Base-by-base conservation (phyloP, 495 filamentous ascomycete species). In the Jackrogersella minutella region DNA sequence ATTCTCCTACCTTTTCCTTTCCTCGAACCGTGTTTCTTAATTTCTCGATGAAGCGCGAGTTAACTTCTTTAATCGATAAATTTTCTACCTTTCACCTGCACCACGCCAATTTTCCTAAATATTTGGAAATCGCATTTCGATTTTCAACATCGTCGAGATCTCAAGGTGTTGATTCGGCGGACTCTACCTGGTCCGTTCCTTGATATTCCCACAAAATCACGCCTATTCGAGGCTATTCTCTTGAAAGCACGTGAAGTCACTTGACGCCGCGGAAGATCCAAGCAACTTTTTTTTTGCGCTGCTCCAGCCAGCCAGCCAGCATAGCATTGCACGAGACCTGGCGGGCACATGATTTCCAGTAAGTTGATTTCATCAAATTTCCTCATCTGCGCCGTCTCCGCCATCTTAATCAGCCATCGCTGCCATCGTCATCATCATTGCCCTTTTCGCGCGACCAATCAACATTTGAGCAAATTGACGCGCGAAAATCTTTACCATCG, bases 231-330 rank as follows among this genome's bases (percentile, higher is more conserved):
- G 69, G 56, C 69, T 70, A 72, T 66, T 66, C 40, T 65, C 68
- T 66, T 51, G 64, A 69, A 66, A 70, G 66, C 72, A 74, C 72
- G 72, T 74, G 72, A 74, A 74, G 72, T 74, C 72, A 74, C 70
- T 71, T 74, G 72, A 67, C 72, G 59, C 41, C 52, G n/a, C n/a
- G 64, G 58, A 71, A 69, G 64, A 73, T 71, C 71, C 68, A 74
- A 74, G 69, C 69, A 72, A 40, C 62, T 28, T 37, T 58, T 34
- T 37, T 50, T 34, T 31, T 39, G 51, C 51, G 3, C 30, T 49
- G 46, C 51, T 19, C 28, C 51, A 37, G 41, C 41, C 41, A 46
- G 41, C 41, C 41, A 28, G 41, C 41, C 31, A 64, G 66, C 66
- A 69, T 63, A 58, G 66, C 57, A 63, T 58, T 64, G 67, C 66